A percentile compares a stretch with the other conserved stretches of the same genome.
These are phyloP conservation scores for Aspergillus texensis DNA, from an alignment of 2,329 filamentous ascomycete genomes.

Conservation along the genomic window DNA sequence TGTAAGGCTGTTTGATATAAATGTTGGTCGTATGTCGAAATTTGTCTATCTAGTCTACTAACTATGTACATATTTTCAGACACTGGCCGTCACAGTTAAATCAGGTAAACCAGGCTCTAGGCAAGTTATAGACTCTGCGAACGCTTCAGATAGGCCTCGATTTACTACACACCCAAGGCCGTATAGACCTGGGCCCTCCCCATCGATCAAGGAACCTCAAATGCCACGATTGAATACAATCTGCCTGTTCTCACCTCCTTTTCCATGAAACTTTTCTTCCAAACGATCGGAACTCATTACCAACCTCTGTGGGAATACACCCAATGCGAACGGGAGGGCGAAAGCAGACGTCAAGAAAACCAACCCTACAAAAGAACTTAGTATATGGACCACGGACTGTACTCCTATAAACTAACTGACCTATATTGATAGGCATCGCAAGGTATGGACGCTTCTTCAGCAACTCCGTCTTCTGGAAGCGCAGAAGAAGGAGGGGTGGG, in stretches of 20 bases:
- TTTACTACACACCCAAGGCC: not conserved
- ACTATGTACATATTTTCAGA: not conserved
- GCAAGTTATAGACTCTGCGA: not conserved
- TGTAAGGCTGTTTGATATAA: not conserved
- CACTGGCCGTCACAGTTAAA: not conserved
- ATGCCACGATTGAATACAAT: not conserved
- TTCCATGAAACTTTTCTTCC: not conserved
- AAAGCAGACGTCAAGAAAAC: not conserved
- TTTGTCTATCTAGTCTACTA: not conserved
- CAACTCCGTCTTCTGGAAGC: not conserved
- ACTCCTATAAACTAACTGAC: not conserved
- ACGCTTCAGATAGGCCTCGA: not conserved
- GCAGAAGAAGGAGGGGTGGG: not conserved
- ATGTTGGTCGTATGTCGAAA: not conserved
- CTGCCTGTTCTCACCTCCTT: not conserved
- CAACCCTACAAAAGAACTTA: not conserved
- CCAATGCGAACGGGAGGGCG: not conserved
- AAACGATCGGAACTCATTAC: not conserved
- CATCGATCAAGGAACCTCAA: not conserved
- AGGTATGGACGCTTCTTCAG: not conserved
- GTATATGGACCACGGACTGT: not conserved
- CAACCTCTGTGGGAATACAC: not conserved
- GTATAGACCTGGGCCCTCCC: not conserved
- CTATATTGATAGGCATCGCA: slow-evolving; percentile 1
- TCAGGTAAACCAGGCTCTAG: not conserved